Base-by-base conservation (phyloP, 176 grass and related monocot species). In the Zizania latifolia region DNA sequence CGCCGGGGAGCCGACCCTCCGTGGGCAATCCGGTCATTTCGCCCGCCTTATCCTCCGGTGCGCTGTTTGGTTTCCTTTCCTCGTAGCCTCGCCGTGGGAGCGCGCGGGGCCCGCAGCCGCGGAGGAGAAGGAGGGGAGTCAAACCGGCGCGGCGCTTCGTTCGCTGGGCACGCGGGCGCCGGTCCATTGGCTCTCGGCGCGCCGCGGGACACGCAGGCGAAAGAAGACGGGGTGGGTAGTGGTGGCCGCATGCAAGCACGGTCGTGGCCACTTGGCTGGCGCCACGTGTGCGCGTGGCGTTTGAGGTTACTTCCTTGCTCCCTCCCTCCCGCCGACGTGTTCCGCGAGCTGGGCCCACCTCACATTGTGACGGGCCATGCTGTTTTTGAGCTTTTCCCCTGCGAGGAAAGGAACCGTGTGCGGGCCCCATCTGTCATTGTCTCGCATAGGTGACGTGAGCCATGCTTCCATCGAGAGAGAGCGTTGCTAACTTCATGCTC, bases 21-120 rank as follows among this genome's bases (percentile, higher is more conserved):
- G 7, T 13, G 73, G 81, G 62, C 28, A 36, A 12, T 75, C 1
- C 21, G 4, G 75, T 30, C 53, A 58, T 80, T 84, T 62, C 5
- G 0, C 0, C 2, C 2, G 1, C 65, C 62, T 55, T 76, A 71
- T 84, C 81, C 55, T 27, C 26, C 39, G 3, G 31, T 11, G 5
- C 17, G 57, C 33, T 23, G 59, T 43, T 21, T 8, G 16, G 24
- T 30, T 22, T 21, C 11, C 10, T 16, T 33, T 0, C 12, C 2
- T 26, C 4, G 48, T 2, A 5, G 33, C 17, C 7, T n/a, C n/a
- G n/a, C 16, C 44, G 54, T 31, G 23, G 36, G 65, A 8, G 35
- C 1, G 17, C 10, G 53, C 10, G 58, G 63, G 74, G 17, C 45
- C 58, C 39, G 28, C 26, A 16, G 11, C 14, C 26, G 36, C 40